These are phyloP conservation scores for Aureobasidium leucospermi DNA, from an alignment of 2,329 filamentous ascomycete species.

Conservation along the genomic window DNA sequence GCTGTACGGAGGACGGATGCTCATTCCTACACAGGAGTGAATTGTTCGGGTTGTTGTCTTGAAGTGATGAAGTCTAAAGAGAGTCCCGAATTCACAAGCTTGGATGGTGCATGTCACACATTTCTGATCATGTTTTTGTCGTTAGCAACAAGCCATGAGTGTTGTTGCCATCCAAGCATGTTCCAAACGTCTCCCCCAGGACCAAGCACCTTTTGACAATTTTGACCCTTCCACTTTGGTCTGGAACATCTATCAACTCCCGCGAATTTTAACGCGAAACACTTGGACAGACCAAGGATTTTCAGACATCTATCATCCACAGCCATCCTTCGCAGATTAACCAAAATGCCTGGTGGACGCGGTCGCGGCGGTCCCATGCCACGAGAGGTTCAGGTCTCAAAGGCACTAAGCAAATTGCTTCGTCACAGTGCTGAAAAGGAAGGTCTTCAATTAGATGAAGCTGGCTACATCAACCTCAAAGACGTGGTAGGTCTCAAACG, in stretches of 20 bases:
- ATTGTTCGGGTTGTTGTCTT: too few relatives aligned
- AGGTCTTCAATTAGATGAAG: conserved; percentile 49
- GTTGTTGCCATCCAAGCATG: background rate
- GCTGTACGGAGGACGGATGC: too few relatives aligned
- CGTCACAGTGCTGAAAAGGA: conserved; percentile 56
- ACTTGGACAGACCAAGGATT: too few relatives aligned
- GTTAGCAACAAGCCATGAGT: background rate
- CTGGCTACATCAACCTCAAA: conserved; percentile 54
- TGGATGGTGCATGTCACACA: too few relatives aligned
- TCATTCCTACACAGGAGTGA: too few relatives aligned
- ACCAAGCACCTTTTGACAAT: background rate
- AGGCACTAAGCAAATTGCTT: conserved; percentile 46
- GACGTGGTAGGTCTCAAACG: conserved; percentile 44
- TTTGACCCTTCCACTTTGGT: background rate
- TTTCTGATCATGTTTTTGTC: too few relatives aligned
- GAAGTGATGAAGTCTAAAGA: too few relatives aligned
- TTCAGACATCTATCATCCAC: too few relatives aligned
- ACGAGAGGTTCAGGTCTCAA: conserved; percentile 40
- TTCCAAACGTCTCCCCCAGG: background rate
- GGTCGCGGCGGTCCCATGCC: conserved; percentile 30
- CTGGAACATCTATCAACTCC: too few relatives aligned
- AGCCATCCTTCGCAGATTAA: background rate
- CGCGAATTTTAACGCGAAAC: too few relatives aligned
- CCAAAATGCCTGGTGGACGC: conserved; percentile 20
- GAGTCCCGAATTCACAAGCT: too few relatives aligned